phyloP scores from a whole-genome alignment of 768 basidiomycete genomes.

The Panaeolus cyanescens region DNA sequence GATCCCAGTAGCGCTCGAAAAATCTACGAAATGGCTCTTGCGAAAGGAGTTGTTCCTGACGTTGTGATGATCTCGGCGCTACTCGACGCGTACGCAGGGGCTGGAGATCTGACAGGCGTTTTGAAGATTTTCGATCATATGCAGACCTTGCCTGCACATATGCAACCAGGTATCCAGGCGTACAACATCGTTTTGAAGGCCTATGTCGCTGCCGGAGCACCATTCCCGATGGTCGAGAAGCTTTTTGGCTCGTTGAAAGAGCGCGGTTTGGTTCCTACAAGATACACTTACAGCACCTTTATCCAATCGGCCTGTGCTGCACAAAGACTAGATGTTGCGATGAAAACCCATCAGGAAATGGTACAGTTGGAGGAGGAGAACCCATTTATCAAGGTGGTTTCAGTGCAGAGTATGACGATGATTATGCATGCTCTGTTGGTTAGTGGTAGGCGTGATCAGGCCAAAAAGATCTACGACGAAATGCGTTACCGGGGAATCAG shows the following conservation, averaged over 20 bases:
- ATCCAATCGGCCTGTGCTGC: constrained; percentile 83
- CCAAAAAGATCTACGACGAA: constrained; percentile 67
- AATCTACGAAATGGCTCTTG: constrained; percentile 57
- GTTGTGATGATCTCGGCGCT: constrained; percentile 65
- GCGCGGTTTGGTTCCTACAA: constrained; percentile 56
- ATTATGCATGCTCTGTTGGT: constrained; percentile 76
- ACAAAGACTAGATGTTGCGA: constrained; percentile 62
- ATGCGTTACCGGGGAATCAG: constrained; percentile 68
- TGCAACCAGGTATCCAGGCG: constrained; percentile 55
- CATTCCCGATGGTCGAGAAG: constrained; percentile 61
- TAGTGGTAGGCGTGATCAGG: constrained; percentile 47
- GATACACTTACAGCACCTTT: constrained; percentile 68
- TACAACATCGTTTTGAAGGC: constrained; percentile 85
- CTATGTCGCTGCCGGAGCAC: constrained; percentile 78
- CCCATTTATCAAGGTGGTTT: constrained; percentile 41
- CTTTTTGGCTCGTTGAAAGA: constrained; percentile 60
- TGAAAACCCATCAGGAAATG: constrained; percentile 70
- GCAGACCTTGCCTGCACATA: constrained; percentile 31
- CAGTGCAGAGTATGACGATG: constrained; percentile 68
- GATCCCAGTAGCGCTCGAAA: constrained; percentile 61
- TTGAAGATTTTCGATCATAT: constrained; percentile 71
- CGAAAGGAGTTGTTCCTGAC: constrained; percentile 65
- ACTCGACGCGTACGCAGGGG: constrained; percentile 83
- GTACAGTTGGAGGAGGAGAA: constrained; percentile 42
- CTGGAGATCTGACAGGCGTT: constrained; percentile 78